Conservation (phyloP, 208 protist genomes). For the Sergeia podlipaevii region DNA sequence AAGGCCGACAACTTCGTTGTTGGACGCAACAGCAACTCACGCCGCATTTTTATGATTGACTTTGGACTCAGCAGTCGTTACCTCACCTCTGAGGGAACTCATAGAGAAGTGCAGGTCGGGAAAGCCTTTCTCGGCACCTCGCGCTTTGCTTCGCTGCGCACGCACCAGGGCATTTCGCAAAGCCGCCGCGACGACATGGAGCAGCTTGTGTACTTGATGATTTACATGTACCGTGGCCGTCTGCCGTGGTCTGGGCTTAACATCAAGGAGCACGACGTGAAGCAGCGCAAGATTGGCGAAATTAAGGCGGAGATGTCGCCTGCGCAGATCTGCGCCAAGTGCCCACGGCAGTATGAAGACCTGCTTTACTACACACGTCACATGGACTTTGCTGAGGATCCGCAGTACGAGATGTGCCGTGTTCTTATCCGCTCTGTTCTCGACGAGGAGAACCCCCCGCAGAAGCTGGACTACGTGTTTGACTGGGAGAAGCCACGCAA, state of each 20-base stretch:
- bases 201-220: conserved; percentile 91
- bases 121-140: conserved; percentile 96
- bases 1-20: conserved; percentile 99
- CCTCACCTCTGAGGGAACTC: conserved; percentile 43
- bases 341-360: conserved; percentile 65
- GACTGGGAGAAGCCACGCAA: conserved; percentile 17
- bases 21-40: conserved; percentile 85
- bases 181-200: conserved; percentile 89
- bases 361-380: conserved; percentile 66
- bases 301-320: conserved; percentile 52
- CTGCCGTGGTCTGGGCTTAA: conserved; percentile 95
- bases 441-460: conserved; percentile 25
- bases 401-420: conserved; percentile 84
- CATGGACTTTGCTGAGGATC: conserved; percentile 54
- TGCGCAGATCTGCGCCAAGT: conserved; percentile 57
- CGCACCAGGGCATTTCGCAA: conserved; percentile 93
- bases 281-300: conserved; percentile 44
- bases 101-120: conserved; percentile 71
- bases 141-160: conserved; percentile 96
- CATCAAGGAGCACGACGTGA: conserved; percentile 76
- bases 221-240: conserved; percentile 94
- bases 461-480: conserved; percentile 8
- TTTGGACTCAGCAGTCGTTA: conserved; percentile 93
- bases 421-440: conserved; percentile 45
- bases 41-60: conserved; percentile 92